A percentile compares a stretch with the other conserved stretches of the same genome.
Evolutionary conservation across 2,329 filamentous ascomycete genomes (phyloP).

Genomic region (Magnaporthales sp.): DNA sequence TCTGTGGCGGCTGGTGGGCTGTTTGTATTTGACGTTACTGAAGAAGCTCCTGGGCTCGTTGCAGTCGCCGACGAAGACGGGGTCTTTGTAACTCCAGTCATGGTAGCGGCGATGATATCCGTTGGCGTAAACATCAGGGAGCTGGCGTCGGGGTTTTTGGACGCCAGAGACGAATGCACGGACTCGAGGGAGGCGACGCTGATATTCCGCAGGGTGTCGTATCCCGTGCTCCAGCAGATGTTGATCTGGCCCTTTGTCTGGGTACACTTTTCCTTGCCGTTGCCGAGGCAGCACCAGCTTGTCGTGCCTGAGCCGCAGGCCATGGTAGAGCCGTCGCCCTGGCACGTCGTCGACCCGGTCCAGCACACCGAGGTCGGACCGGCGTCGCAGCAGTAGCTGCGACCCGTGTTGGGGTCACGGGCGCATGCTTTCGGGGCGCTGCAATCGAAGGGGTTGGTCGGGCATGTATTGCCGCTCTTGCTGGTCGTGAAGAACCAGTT

Average conservation of each 20-base stretch:
- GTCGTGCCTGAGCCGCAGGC: constrained; percentile 10
- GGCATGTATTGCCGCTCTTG: constrained; percentile 8
- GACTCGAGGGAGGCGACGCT: constrained; percentile 7
- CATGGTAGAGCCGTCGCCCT: constrained; percentile 10
- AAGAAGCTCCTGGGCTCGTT: not conserved
- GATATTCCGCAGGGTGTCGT: constrained; percentile 13
- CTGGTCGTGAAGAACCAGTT: constrained; percentile 12
- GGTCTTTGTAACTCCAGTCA: constrained; percentile 1
- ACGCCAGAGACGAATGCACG: constrained; percentile 11
- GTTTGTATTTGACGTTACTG: not conserved
- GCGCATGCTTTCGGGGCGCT: constrained; percentile 12
- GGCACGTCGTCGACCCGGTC: constrained; percentile 8
- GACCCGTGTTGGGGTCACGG: constrained; percentile 12
- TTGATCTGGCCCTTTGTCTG: constrained; percentile 9
- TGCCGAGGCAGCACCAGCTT: constrained; percentile 10
- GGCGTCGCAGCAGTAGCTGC: constrained; percentile 11
- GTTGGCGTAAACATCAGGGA: constrained; percentile 10
- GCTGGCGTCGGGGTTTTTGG: constrained; percentile 9
- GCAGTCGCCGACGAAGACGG: not conserved
- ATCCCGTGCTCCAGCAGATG: constrained; percentile 12
- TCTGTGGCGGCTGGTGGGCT: not conserved
- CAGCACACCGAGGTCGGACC: constrained; percentile 9
- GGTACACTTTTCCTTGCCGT: constrained; percentile 10
- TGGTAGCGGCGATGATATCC: constrained; percentile 8
- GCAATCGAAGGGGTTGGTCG: constrained; percentile 9